These are phyloP conservation scores for Glarea lozoyensis DNA, from an alignment of 495 filamentous ascomycete genomes.

Conservation along the genomic window DNA sequence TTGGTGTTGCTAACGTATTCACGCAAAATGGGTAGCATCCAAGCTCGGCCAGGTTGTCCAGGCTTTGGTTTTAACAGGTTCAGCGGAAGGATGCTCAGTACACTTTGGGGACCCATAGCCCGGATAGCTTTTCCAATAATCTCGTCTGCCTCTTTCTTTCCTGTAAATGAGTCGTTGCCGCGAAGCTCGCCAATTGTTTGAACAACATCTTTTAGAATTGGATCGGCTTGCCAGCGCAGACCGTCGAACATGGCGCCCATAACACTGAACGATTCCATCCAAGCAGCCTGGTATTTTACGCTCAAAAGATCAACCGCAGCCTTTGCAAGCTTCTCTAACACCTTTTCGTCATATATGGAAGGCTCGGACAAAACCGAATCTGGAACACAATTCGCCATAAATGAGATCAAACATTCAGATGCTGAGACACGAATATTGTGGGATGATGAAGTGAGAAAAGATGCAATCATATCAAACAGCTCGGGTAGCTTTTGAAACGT, in stretches of 20 bases:
- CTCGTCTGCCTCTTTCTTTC: slow-evolving; percentile 89
- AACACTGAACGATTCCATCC: slow-evolving; percentile 91
- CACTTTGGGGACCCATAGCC: slow-evolving; percentile 77
- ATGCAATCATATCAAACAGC: slow-evolving; percentile 65
- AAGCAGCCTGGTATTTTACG: slow-evolving; percentile 86
- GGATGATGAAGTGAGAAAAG: slow-evolving; percentile 75
- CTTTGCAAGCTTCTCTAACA: slow-evolving; percentile 64
- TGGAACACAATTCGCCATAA: slow-evolving; percentile 81
- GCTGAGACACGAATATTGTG: slow-evolving; percentile 89
- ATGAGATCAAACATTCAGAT: slow-evolving; percentile 88
- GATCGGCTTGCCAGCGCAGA: slow-evolving; percentile 74
- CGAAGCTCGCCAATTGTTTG: slow-evolving; percentile 79
- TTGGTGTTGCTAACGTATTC: slow-evolving; percentile 79
- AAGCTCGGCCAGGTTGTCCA: slow-evolving; percentile 77
- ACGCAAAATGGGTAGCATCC: slow-evolving; percentile 85
- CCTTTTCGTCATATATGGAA: slow-evolving; percentile 80
- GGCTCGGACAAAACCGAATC: slow-evolving; percentile 71
- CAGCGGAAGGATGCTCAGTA: slow-evolving; percentile 72
- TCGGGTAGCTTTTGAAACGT: slow-evolving; percentile 83
- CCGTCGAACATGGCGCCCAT: slow-evolving; percentile 78
- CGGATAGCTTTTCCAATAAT: slow-evolving; percentile 79
- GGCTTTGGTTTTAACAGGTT: slow-evolving; percentile 69
- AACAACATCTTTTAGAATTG: slow-evolving; percentile 64
- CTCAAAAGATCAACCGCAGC: slow-evolving; percentile 63
- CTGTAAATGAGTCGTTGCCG: slow-evolving; percentile 78